These are phyloP conservation scores for Urtica urens DNA, from an alignment of 306 rosid genomes.

Conservation along the genomic window DNA sequence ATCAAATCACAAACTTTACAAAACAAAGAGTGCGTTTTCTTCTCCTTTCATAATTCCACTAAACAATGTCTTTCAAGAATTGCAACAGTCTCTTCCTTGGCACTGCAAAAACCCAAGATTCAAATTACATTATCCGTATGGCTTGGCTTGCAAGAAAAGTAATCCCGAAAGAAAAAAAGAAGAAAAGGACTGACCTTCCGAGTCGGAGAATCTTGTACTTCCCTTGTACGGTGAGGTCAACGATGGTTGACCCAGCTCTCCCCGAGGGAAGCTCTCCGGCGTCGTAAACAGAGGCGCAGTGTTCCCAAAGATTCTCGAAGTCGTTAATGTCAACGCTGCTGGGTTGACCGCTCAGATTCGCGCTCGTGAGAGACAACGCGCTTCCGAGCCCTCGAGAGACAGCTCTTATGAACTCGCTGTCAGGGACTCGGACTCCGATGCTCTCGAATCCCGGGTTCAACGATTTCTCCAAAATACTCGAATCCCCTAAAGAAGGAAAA, in stretches of 20 bases:
- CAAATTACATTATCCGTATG: conserved; percentile 5
- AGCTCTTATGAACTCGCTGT: conserved; percentile 64
- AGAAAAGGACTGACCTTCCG: conserved; percentile 54
- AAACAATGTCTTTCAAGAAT: conserved; percentile 53
- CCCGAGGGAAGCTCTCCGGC: conserved; percentile 82
- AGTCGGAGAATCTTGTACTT: conserved; percentile 73
- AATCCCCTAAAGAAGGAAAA: conserved; percentile 49
- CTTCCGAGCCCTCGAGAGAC: conserved; percentile 59
- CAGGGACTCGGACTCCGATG: conserved; percentile 85
- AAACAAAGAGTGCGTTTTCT: too few species aligned
- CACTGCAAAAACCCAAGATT: conserved; percentile 33
- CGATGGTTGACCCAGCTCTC: conserved; percentile 79
- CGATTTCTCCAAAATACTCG: conserved; percentile 71
- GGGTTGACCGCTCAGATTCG: conserved; percentile 81
- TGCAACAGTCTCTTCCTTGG: conserved; percentile 51
- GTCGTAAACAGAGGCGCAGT: conserved; percentile 68
- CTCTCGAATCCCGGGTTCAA: conserved; percentile 86
- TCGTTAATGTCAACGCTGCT: conserved; percentile 72
- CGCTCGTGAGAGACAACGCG: conserved; percentile 87
- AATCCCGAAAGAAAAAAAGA: too few species aligned
- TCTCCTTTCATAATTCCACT: conserved; percentile 24
- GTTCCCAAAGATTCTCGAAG: conserved; percentile 74
- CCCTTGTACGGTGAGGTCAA: conserved; percentile 55
- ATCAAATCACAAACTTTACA: too few species aligned
- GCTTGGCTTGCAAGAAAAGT: too few species aligned